Base-by-base conservation (phyloP, 2,329 filamentous ascomycete genomes). In the Scedosporium apiospermum region DNA sequence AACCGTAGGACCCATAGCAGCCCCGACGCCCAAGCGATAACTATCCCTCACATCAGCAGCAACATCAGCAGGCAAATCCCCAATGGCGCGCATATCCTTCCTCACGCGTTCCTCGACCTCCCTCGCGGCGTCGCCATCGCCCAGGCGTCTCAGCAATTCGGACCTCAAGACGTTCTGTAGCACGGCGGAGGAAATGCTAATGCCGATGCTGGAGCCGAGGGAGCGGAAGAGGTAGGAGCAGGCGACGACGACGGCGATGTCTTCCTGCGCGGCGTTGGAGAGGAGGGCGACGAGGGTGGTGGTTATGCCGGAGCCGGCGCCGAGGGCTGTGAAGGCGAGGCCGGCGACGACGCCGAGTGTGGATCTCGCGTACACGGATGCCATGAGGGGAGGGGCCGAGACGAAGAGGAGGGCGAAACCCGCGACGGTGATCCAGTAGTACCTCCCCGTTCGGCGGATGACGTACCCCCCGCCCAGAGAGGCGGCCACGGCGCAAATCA, bases 171-270 rank as follows among this genome's bases (percentile, higher is more conserved):
- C 79, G 69, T 89, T 85, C 70, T 93, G 91, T 57, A 91, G 82
- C 6, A 90, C 80, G 1, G 88, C 89, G 1, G 88, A 85, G 60
- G 83, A 83, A 63, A 90, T 76, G n/a, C 87, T 88, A 62, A 92
- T 79, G 10, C 89, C 90, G 63, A 92, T 77, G 6, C 88, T 88
- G n/a, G 90, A 80, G n/a, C 89, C 90, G 0, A 93, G 78, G 1
- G 87, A 88, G 46, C 90, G 86, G 78, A 93, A 93, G 26, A 93
- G 83, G 73, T 93, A 93, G 21, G 86, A 89, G 71, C 88, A 91
- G 6, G 90, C 90, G 16, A 90, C 89, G 3, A 87, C 88, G 1
- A 93, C 83, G 1, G 90, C 89, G 65, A 89, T 86, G 66, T 93
- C 89, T 53, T 84, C 79, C 3, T 79, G 77, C 1, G 82, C 76